Evolutionary conservation across 139 green algal genomes (phyloP).

Genomic region (Trebouxia sp.): DNA sequence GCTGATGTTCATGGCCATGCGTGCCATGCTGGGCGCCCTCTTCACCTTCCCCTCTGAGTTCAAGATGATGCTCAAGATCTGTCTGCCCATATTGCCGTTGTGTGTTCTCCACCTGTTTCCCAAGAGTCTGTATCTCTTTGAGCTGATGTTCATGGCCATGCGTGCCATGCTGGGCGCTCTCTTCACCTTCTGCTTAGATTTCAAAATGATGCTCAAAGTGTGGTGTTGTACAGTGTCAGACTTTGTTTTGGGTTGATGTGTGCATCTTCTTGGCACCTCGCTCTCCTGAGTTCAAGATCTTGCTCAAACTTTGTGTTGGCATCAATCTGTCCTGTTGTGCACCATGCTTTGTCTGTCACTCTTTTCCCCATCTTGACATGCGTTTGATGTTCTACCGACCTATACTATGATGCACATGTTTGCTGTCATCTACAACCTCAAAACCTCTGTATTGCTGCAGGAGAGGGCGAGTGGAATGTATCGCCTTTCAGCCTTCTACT

Average conservation of each 20-base stretch:
- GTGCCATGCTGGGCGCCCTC: slow-evolving; percentile 42
- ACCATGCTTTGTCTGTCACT: not conserved
- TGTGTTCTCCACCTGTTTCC: not conserved
- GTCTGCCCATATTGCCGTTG: not conserved
- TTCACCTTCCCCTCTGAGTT: slow-evolving; percentile 63
- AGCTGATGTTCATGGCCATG: slow-evolving; percentile 59
- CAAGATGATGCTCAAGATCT: slow-evolving; percentile 58
- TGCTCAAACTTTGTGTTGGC: slow-evolving; percentile 45
- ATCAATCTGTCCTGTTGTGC: not conserved
- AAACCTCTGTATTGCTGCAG: not conserved
- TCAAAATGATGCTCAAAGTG: slow-evolving; percentile 60
- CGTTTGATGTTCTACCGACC: not conserved
- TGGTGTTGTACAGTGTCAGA: not conserved
- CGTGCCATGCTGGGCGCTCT: slow-evolving; percentile 43
- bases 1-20: slow-evolving; percentile 58
- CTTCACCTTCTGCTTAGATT: slow-evolving; percentile 60
- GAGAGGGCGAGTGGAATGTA: slow-evolving; percentile 77
- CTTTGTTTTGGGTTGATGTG: slow-evolving; percentile 55
- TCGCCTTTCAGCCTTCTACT: slow-evolving; percentile 82
- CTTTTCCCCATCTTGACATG: not conserved
- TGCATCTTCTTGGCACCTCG: slow-evolving; percentile 56
- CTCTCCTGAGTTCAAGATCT: slow-evolving; percentile 51
- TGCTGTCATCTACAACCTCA: not conserved
- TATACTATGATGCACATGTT: not conserved
- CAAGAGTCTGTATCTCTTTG: slow-evolving; percentile 41